A percentile compares a stretch with the other conserved stretches of the same genome.
Conservation (phyloP, 2,329 filamentous ascomycete genomes). For the Phoma herbarum region DNA sequence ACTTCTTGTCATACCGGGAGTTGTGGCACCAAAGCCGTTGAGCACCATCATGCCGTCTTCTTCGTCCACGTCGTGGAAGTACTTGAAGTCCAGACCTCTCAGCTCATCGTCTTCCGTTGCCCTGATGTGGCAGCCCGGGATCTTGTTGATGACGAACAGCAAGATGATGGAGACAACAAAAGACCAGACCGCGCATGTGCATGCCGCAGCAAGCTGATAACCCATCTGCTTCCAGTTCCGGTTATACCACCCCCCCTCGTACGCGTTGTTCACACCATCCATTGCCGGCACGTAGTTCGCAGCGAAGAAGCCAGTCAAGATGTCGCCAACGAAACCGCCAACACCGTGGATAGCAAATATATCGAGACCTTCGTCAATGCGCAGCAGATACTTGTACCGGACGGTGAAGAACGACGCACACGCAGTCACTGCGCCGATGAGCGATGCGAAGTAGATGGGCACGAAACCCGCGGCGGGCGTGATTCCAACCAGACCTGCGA, state of each 20-base stretch:
- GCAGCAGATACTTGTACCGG: constrained; percentile 60
- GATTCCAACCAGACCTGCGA: constrained; percentile 66
- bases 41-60: constrained; percentile 37
- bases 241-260: constrained; percentile 62
- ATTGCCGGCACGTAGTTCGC: constrained; percentile 59
- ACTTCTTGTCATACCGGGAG: constrained; percentile 21
- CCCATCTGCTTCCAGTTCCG: constrained; percentile 65
- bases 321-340: constrained; percentile 65
- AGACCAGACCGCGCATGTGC: constrained; percentile 63
- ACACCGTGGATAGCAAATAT: constrained; percentile 69
- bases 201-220: constrained; percentile 66
- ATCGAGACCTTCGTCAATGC: constrained; percentile 66
- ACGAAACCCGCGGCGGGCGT: constrained; percentile 66
- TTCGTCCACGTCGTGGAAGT: constrained; percentile 52
- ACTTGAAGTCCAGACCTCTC: constrained; percentile 62
- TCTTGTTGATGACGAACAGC: constrained; percentile 65
- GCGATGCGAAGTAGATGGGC: constrained; percentile 60
- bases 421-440: constrained; percentile 63
- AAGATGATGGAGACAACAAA: constrained; percentile 63
- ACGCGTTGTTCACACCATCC: constrained; percentile 60
- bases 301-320: constrained; percentile 67
- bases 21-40: constrained; percentile 28
- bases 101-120: constrained; percentile 65
- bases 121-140: constrained; percentile 65
- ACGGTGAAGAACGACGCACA: constrained; percentile 58